These are phyloP conservation scores for Acer campestre DNA, from an alignment of 345 rosid species.

Conservation along the genomic window DNA sequence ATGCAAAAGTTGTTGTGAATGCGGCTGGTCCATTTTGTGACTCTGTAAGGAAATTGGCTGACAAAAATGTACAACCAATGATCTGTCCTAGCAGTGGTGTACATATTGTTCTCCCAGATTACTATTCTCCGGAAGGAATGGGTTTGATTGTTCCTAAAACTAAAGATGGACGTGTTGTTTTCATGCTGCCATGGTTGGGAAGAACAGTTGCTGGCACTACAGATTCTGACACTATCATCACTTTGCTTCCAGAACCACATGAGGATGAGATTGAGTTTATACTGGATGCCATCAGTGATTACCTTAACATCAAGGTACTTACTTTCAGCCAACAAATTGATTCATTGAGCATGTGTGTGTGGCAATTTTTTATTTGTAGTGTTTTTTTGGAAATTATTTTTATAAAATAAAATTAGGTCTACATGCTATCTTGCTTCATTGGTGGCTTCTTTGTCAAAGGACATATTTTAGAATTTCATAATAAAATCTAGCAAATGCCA, in stretches of 20 bases:
- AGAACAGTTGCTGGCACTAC: constrained; percentile 98
- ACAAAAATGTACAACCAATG: constrained; percentile 64
- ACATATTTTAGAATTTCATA: too few relatives aligned
- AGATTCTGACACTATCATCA: constrained; percentile 81
- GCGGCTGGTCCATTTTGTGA: constrained; percentile 99
- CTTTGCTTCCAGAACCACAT: constrained; percentile 90
- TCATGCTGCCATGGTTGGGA: constrained; percentile 98
- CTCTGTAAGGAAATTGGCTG: constrained; percentile 79
- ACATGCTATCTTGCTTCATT: too few relatives aligned
- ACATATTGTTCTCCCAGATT: constrained; percentile 91
- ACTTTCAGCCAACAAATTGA: background rate
- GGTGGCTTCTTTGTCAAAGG: too few relatives aligned
- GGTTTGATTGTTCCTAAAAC: constrained; percentile 99
- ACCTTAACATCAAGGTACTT: constrained; percentile 78
- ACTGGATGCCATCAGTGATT: constrained; percentile 92
- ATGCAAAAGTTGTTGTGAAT: constrained; percentile 89
- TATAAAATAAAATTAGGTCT: too few relatives aligned
- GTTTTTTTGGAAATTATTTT: too few relatives aligned
- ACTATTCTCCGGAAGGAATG: constrained; percentile 99
- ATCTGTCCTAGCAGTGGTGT: constrained; percentile 98
- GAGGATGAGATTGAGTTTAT: constrained; percentile 98
- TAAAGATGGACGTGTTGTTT: constrained; percentile 97
- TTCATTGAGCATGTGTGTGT: too few relatives aligned
- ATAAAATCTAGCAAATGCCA: too few relatives aligned
- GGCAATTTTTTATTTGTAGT: too few relatives aligned